Evolutionary conservation across 1,284 basidiomycete genomes (phyloP).

Genomic region (Trichosporon asahii): DNA sequence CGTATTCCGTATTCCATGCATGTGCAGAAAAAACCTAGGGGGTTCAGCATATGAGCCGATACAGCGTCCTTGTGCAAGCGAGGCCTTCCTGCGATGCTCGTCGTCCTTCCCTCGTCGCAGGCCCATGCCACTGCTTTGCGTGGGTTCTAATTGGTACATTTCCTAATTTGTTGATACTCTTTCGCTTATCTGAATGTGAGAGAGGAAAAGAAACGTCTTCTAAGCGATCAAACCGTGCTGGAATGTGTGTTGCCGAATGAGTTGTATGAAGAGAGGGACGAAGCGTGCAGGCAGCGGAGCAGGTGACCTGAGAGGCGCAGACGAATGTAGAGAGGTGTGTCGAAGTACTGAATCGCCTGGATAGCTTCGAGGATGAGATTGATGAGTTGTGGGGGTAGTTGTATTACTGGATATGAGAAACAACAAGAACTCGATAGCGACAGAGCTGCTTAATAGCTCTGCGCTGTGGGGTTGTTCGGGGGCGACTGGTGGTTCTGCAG

Average conservation of each 20-base stretch:
- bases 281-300: conserved; percentile 13
- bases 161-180: background rate
- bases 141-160: conserved; percentile 15
- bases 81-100: background rate
- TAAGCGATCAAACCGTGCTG: conserved; percentile 8
- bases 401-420: background rate
- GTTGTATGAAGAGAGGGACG: conserved; percentile 1
- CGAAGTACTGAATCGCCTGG: background rate
- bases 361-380: conserved; percentile 3
- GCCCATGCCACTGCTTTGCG: background rate
- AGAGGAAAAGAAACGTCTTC: conserved; percentile 8
- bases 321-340: conserved; percentile 3
- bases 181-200: background rate
- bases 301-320: background rate
- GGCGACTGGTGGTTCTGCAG: conserved; percentile 53
- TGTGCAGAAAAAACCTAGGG: background rate
- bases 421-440: background rate
- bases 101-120: background rate
- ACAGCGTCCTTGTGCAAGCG: conserved; percentile 3
- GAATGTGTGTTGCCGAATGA: conserved; percentile 5
- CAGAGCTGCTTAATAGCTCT: conserved; percentile 40
- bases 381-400: background rate
- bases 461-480: conserved; percentile 51
- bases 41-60: background rate
- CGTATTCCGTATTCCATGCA: background rate